These are phyloP conservation scores for Juncus inflexus DNA, from an alignment of 176 grass and related monocot genomes.

Conservation along the genomic window DNA sequence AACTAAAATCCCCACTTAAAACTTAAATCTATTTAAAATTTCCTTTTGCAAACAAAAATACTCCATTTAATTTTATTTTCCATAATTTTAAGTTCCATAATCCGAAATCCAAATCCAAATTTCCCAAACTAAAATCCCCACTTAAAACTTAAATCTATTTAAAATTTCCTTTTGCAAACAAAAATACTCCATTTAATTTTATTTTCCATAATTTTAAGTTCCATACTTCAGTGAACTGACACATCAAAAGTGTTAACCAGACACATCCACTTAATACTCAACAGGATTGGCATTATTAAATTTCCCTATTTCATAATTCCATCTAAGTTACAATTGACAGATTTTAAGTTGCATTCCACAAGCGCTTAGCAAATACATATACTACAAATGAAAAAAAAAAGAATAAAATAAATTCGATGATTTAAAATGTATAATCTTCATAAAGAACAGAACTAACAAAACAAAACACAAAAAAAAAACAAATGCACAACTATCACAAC, in stretches of 20 bases:
- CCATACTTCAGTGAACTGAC: too few relatives aligned
- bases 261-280: too few relatives aligned
- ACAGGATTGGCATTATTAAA: not conserved
- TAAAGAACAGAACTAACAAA: not conserved
- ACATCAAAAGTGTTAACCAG: too few relatives aligned
- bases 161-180: too few relatives aligned
- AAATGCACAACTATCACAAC: not conserved
- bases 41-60: too few relatives aligned
- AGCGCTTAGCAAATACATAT: not conserved
- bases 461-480: not conserved
- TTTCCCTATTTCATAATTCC: not conserved
- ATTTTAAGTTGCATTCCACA: not conserved
- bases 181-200: too few relatives aligned
- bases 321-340: not conserved
- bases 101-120: not conserved
- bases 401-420: not conserved
- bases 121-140: not conserved
- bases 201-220: too few relatives aligned
- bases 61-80: too few relatives aligned
- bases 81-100: too few relatives aligned
- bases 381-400: not conserved
- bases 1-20: constrained; percentile 23
- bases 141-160: constrained; percentile 40
- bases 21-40: too few relatives aligned
- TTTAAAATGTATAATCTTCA: too few relatives aligned